Base-by-base conservation (phyloP, 352 stramenopile species). In the Globisporangium paroecandrum region DNA sequence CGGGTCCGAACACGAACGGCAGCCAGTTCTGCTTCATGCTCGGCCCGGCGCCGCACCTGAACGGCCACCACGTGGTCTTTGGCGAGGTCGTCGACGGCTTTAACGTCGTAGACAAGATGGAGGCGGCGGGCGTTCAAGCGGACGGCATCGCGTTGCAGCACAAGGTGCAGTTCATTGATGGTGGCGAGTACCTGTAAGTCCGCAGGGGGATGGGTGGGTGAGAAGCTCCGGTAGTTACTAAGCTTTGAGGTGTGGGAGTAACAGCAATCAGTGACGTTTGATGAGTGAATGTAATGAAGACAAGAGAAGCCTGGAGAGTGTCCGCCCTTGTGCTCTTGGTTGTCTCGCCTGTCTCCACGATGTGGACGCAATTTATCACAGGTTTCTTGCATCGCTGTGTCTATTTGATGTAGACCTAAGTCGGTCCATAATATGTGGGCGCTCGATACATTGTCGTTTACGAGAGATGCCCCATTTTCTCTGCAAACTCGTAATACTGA, bases 1-100 rank as follows among this genome's bases (percentile, higher is more conserved):
- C 90, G 41, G 98, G 98, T 0, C 87, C 81, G 24, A 94, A 98
- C 77, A 99, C 98, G 5, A 99, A 99, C 73, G 97, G 98, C 27
- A 98, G 85, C 62, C 98, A 99, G 80, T 99, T 99, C 78, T 99
- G 99, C 80, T 99, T 99, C 65, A 99, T 94, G 86, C 69, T 95
- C 58, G 78, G 76, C 53, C 65, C 85, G 0, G 73, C 83, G 46
- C 83, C 83, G 25, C 83, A 93, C 72, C 71, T 95, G 46, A 92
- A 95, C 66, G 88, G 88, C 66, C 81, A 90, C 60, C 88, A 95
- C 66, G 86, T 93, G 25, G 83, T 95, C 27, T 95, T 95, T 69
- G 88, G 88, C n/a, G 80, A 94, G 66, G 83, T 95, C 38, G 77
- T 94, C 15, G 88, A 93, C 8, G 88, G 88, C 22, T 93, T 94